Evolutionary conservation across 805 yeast species (phyloP), one percentile per base, ranked within the genome.

Genomic region (Starmerella floris): DNA sequence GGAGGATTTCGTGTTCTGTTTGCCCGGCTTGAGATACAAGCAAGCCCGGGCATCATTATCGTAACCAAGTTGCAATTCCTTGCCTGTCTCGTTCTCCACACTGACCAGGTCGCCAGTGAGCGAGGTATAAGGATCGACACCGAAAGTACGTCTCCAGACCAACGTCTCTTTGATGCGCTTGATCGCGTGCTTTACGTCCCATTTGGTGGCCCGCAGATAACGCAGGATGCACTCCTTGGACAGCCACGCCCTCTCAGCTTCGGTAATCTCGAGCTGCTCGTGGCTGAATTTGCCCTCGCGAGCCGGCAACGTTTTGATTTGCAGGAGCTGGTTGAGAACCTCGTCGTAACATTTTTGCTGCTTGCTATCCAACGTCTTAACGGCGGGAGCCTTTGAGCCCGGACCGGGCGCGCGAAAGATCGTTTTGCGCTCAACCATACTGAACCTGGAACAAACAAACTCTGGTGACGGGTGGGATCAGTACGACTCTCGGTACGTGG

Each of bases 101-200:
- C 73, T 48, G 13, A 64, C 62, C 36, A 55, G 30, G 15, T 60
- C 65, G 2, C 62, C 54, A 15, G 62, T 48, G 37, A 66, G 51
- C 8, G 36, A 31, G n/a, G 55, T 27, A 30, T 49, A 33, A n/a
- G 64, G 62, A 35, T 61, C 62, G 28, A 81, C 77, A 21, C 96
- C 96, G 58, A 85, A 87, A 51, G 82, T 88, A 53, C 96, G 76
- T 65, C 98, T 76, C 98, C 98, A 91, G 3, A 83, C 77, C 19
- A 91, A 51, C 0, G 97, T 79, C 20, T 74, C 73, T 51, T 76
- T 79, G 10, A 91, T 67, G 56, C 98, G 73, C 42, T 71, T 70
- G 39, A 77, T 77, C 31, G 93, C 82, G 11, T 79, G 83, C 23
- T 69, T 62, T 1, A 69, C 69, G 25, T 72, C 69, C 98, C 98